These are phyloP conservation scores for Azolla pinnata DNA, from an alignment of 75 land plant species.

Conservation along the genomic window DNA sequence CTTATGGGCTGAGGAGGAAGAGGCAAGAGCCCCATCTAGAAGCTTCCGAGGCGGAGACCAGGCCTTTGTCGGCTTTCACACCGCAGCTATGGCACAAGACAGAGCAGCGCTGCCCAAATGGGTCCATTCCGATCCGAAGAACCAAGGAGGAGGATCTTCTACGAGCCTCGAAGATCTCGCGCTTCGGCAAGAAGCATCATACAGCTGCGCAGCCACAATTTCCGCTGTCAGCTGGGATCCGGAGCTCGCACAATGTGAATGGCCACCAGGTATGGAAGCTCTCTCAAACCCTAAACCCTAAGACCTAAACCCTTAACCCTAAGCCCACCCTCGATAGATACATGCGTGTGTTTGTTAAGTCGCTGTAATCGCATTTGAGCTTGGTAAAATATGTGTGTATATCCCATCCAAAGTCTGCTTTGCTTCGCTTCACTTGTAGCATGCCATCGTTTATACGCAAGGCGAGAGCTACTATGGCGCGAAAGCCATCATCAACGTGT, in stretches of 20 bases:
- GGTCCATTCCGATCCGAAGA: slow-evolving; percentile 26
- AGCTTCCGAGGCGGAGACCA: neutral
- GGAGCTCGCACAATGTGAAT: slow-evolving; percentile 34
- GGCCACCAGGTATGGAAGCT: slow-evolving; percentile 78
- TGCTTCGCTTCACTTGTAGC: slow-evolving; percentile 36
- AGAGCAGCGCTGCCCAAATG: slow-evolving; percentile 18
- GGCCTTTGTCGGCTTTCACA: neutral
- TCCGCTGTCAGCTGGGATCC: neutral
- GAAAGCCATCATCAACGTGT: slow-evolving; percentile 46
- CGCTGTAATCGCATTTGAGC: too few species aligned
- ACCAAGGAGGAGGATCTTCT: slow-evolving; percentile 17
- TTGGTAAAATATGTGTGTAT: too few species aligned
- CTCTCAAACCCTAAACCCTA: too few species aligned
- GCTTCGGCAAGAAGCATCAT: slow-evolving; percentile 16
- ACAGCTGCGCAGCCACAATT: neutral
- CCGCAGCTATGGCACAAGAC: slow-evolving; percentile 21
- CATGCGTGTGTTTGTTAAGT: too few species aligned
- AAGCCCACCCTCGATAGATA: too few species aligned
- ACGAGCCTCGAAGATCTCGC: slow-evolving; percentile 12
- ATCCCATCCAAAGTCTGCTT: too few species aligned
- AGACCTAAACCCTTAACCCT: too few species aligned
- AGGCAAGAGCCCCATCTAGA: neutral
- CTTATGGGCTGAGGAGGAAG: neutral
- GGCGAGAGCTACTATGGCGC: slow-evolving; percentile 61
- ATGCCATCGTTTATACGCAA: slow-evolving; percentile 69